phyloP scores from a whole-genome alignment of 257 asterid genomes.

The Przewalskia tangutica region DNA sequence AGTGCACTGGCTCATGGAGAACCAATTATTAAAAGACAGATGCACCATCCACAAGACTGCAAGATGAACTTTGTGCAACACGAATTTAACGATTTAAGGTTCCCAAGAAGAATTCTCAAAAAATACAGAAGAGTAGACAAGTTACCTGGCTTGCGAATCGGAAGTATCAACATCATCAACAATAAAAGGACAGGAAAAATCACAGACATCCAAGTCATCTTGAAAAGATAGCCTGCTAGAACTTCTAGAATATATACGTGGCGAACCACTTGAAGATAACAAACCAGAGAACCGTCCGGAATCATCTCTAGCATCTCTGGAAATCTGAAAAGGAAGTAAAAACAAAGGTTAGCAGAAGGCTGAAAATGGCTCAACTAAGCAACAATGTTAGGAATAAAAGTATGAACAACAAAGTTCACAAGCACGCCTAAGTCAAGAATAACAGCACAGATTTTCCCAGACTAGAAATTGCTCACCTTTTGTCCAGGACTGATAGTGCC shows the following conservation, averaged over 20 bases:
- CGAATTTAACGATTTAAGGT: background rate
- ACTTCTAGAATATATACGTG: constrained; percentile 86
- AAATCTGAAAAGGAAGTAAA: constrained; percentile 31
- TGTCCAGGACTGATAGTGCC: constrained; percentile 45
- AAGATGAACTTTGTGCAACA: background rate
- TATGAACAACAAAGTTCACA: background rate
- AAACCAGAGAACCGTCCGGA: constrained; percentile 92
- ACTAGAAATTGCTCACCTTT: constrained; percentile 37
- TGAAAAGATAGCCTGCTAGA: constrained; percentile 93
- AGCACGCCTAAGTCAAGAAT: constrained; percentile 10
- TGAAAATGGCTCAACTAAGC: background rate
- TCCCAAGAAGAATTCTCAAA: background rate
- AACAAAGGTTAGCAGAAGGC: background rate
- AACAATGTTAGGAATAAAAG: background rate
- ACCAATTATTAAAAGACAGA: background rate
- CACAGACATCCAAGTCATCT: constrained; percentile 83
- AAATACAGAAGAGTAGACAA: background rate
- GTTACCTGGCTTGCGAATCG: constrained; percentile 59
- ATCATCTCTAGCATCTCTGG: constrained; percentile 81
- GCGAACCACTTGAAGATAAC: constrained; percentile 84
- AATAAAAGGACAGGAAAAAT: constrained; percentile 83
- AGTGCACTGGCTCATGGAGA: background rate
- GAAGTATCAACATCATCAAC: constrained; percentile 88
- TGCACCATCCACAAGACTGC: background rate
- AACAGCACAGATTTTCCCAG: constrained; percentile 1